These are phyloP conservation scores for Fennellomyces sp. DNA, from an alignment of 371 early-diverging fungal species.

Conservation along the genomic window DNA sequence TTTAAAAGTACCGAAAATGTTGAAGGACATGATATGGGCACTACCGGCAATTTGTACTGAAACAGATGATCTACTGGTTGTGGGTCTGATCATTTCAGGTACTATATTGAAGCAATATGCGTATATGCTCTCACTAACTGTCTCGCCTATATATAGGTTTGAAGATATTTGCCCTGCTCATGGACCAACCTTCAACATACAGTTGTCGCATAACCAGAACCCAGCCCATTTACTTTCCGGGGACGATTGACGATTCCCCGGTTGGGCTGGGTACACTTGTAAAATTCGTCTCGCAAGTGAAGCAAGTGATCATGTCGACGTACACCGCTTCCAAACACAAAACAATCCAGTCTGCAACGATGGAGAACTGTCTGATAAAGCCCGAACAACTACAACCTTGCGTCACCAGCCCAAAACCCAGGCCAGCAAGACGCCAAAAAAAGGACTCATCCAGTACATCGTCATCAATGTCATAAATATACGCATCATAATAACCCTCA, in stretches of 20 bases:
- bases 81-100: not conserved
- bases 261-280: not conserved
- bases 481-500: too few species aligned
- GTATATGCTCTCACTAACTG: not conserved
- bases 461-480: too few species aligned
- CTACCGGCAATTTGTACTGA: not conserved
- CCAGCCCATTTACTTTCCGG: not conserved
- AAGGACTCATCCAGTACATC: too few species aligned
- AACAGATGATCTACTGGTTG: not conserved
- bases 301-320: too few species aligned
- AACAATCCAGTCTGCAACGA: not conserved
- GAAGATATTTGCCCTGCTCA: not conserved
- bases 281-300: not conserved
- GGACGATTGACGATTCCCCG: not conserved
- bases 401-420: not conserved
- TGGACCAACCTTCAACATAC: not conserved
- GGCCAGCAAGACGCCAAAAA: too few species aligned
- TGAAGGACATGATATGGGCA: not conserved
- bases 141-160: not conserved
- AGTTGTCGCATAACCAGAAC: not conserved
- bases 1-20: constrained; percentile 1
- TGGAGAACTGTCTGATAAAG: not conserved
- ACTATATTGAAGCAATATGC: not conserved
- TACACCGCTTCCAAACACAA: not conserved
- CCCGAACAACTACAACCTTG: not conserved